Percentiles rank a stretch among this genome's conserved stretches.
These are phyloP conservation scores for Trametes meyenii DNA, from an alignment of 768 basidiomycete species.

Conservation along the genomic window DNA sequence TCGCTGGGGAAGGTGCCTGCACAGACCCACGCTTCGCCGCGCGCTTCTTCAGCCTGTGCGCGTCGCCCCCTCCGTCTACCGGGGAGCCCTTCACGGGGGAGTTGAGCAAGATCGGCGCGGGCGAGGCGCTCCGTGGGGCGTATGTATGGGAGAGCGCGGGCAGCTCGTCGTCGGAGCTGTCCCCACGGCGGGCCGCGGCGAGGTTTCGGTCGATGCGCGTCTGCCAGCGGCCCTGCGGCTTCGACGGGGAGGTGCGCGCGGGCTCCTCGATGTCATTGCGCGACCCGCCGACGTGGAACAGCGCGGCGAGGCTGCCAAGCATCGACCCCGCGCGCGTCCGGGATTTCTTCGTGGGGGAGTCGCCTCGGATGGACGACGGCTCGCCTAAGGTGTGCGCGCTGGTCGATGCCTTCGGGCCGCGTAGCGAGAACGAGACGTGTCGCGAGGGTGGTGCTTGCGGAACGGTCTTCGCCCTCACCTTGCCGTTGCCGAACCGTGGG, in stretches of 20 bases:
- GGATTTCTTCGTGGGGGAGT: constrained; percentile 14
- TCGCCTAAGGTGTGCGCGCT: not conserved
- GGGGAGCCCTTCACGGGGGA: not conserved
- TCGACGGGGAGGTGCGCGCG: constrained; percentile 6
- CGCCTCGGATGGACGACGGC: constrained; percentile 9
- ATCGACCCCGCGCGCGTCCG: constrained; percentile 32
- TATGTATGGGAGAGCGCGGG: constrained; percentile 12
- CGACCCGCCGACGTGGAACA: constrained; percentile 39
- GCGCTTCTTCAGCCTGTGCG: constrained; percentile 27
- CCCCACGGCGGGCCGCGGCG: constrained; percentile 23
- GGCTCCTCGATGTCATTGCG: constrained; percentile 5
- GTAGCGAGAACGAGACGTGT: constrained; percentile 25
- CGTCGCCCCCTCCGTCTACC: not conserved
- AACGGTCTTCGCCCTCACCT: constrained; percentile 4
- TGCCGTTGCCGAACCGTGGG: constrained; percentile 44
- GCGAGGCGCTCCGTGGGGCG: not conserved
- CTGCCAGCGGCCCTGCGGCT: constrained; percentile 34
- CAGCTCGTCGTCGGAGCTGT: constrained; percentile 35
- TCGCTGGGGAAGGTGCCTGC: constrained; percentile 5
- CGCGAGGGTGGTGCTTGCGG: not conserved
- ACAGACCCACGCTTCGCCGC: constrained; percentile 24
- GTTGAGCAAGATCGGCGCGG: constrained; percentile 2
- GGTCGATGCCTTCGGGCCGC: constrained; percentile 7
- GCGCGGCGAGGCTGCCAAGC: constrained; percentile 47
- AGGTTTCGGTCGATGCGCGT: constrained; percentile 43